phyloP scores from a whole-genome alignment of 2,329 filamentous ascomycete species.

The Claviceps monticola region DNA sequence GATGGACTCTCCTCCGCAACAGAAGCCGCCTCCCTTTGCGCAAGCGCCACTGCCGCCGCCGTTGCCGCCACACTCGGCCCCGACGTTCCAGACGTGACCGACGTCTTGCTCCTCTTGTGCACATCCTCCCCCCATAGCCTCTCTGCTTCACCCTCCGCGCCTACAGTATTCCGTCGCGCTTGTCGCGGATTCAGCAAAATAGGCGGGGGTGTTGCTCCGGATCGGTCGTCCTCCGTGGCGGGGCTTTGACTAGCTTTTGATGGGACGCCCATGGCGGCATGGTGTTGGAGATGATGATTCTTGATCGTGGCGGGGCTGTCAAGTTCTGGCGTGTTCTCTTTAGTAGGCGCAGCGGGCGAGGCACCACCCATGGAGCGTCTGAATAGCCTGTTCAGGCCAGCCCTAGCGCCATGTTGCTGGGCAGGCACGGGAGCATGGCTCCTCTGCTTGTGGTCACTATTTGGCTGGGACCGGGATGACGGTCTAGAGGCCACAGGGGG shows the following conservation, averaged over 20 bases:
- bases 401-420: slow-evolving; percentile 29
- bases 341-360: neutral
- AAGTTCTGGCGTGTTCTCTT: neutral
- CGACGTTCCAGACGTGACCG: neutral
- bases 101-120: slow-evolving; percentile 3
- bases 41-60: slow-evolving; percentile 6
- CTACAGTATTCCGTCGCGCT: slow-evolving; percentile 14
- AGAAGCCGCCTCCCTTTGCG: slow-evolving; percentile 1
- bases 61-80: slow-evolving; percentile 3
- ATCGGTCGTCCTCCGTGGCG: slow-evolving; percentile 26
- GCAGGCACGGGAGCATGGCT: slow-evolving; percentile 38
- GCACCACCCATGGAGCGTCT: slow-evolving; percentile 32
- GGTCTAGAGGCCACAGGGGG: neutral
- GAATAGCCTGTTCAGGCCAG: slow-evolving; percentile 36
- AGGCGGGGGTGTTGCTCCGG: slow-evolving; percentile 41
- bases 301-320: slow-evolving; percentile 8
- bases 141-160: slow-evolving; percentile 10
- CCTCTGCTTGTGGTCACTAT: slow-evolving; percentile 21
- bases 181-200: slow-evolving; percentile 34
- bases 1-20: slow-evolving; percentile 3
- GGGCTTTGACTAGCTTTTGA: slow-evolving; percentile 25
- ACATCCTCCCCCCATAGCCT: slow-evolving; percentile 7
- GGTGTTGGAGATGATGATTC: slow-evolving; percentile 7
- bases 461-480: slow-evolving; percentile 2
- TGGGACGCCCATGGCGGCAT: slow-evolving; percentile 21